These are phyloP conservation scores for Alternaria incomplexa DNA, from an alignment of 2,329 filamentous ascomycete genomes.

Conservation along the genomic window DNA sequence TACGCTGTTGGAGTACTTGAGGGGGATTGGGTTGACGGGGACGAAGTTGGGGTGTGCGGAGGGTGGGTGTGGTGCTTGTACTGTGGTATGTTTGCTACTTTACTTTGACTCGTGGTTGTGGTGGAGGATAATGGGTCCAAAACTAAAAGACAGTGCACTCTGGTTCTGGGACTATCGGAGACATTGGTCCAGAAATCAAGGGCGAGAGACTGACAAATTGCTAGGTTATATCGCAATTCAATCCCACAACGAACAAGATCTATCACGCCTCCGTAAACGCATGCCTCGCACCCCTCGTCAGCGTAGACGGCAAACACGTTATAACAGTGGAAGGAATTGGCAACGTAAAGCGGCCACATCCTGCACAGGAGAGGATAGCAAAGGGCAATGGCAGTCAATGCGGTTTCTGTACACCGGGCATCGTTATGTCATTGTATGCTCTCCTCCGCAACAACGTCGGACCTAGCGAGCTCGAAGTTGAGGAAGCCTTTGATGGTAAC, in stretches of 20 bases:
- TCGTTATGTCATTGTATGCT: conserved; percentile 97
- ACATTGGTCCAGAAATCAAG: neutral
- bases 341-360: conserved; percentile 83
- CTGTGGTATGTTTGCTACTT: conserved; percentile 65
- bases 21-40: conserved; percentile 90
- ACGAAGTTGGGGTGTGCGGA: conserved; percentile 97
- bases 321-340: conserved; percentile 98
- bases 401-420: conserved; percentile 95
- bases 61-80: conserved; percentile 95
- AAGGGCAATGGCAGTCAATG: conserved; percentile 92
- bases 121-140: neutral
- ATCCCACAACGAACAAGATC: conserved; percentile 88
- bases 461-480: conserved; percentile 81
- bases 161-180: neutral
- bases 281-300: conserved; percentile 89
- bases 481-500: conserved; percentile 97
- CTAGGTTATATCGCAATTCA: conserved; percentile 84
- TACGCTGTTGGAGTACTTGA: conserved; percentile 89
- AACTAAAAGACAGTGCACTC: neutral
- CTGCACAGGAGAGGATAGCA: conserved; percentile 88
- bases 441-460: conserved; percentile 81
- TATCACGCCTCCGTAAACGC: conserved; percentile 98
- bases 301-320: conserved; percentile 96
- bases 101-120: neutral
- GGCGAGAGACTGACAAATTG: conserved; percentile 2